These are phyloP conservation scores for Gymnopilus junonius DNA, from an alignment of 768 basidiomycete species.

Conservation along the genomic window DNA sequence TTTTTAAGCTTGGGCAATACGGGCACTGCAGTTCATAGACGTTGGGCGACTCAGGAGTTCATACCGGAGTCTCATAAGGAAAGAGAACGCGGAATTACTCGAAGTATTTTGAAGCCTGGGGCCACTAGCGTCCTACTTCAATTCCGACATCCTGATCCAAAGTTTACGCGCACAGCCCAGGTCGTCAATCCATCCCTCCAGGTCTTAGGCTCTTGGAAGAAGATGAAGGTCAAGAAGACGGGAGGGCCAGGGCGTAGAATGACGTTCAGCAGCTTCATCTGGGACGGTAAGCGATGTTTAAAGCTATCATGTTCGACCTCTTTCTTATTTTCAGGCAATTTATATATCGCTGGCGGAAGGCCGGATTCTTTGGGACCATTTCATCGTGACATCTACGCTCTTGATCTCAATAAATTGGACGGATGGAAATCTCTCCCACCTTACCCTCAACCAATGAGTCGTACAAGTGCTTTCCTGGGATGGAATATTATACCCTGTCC, in stretches of 20 bases:
- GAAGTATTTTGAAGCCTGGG: conserved; percentile 4
- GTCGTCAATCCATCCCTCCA: conserved; percentile 23
- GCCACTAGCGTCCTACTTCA: conserved; percentile 1
- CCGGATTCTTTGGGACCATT: conserved; percentile 26
- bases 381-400: conserved; percentile 31
- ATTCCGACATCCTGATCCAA: conserved; percentile 34
- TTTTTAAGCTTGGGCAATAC: conserved; percentile 39
- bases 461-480: conserved; percentile 21
- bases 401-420: conserved; percentile 28
- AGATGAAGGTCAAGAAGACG: conserved; percentile 23
- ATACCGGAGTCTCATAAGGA: conserved; percentile 16
- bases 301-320: neutral
- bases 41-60: conserved; percentile 21
- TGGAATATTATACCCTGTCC: conserved; percentile 26
- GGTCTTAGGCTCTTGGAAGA: conserved; percentile 40
- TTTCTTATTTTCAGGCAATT: conserved; percentile 17
- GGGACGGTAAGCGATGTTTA: conserved; percentile 25
- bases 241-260: conserved; percentile 20
- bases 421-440: conserved; percentile 30
- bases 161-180: neutral
- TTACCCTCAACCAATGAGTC: conserved; percentile 25
- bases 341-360: conserved; percentile 35
- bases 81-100: neutral
- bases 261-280: conserved; percentile 31
- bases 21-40: conserved; percentile 31